Base-by-base conservation (phyloP, 2,329 filamentous ascomycete genomes). In the Beauveria sp. region DNA sequence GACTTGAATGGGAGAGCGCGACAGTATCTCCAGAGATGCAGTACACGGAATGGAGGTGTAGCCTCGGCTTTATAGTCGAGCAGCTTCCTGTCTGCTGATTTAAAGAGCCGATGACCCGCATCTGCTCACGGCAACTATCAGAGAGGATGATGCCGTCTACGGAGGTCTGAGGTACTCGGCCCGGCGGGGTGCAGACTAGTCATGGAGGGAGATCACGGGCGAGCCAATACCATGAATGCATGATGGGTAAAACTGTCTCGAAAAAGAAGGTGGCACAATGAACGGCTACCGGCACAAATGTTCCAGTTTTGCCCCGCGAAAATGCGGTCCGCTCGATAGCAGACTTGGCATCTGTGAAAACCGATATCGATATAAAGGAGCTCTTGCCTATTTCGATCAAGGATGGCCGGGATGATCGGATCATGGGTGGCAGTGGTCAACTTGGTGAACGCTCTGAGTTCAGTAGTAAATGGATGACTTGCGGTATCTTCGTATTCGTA, bases 211-310 rank as follows among this genome's bases (percentile, higher is more conserved):
- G 44, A 57, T 40, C 14, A n/a, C 3, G 9, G 28, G n/a, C n/a
- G 26, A 40, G 55, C 44, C 55, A 57, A 57, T 48, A 37, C 28
- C 28, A n/a, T 20, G 8, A 6, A 7, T 18, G 28, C 20, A 40
- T 20, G 8, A 40, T n/a, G 37, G 7, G n/a, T 41, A n/a, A 20
- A 24, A 24, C 14, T 34, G 14, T 57, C 55, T 41, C 20, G 24
- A 40, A 28, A 16, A 20, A 57, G 55, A 57, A 57, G 55, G 55
- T 56, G 43, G 22, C 18, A 44, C 14, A 47, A 40, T 5, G 40
- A 40, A 48, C 55, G 55, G 55, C 43, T 57, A 57, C 55, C 55
- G 55, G 55, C 55, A 57, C 55, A 2, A 48, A n/a, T 4, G 55
- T 20, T 48, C 55, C 55, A 57, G 30, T 57, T 57, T 46, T 40